Percentiles rank a stretch among this genome's conserved stretches.
phyloP scores from a whole-genome alignment of 805 yeast species.

The Ogataea angusta region DNA sequence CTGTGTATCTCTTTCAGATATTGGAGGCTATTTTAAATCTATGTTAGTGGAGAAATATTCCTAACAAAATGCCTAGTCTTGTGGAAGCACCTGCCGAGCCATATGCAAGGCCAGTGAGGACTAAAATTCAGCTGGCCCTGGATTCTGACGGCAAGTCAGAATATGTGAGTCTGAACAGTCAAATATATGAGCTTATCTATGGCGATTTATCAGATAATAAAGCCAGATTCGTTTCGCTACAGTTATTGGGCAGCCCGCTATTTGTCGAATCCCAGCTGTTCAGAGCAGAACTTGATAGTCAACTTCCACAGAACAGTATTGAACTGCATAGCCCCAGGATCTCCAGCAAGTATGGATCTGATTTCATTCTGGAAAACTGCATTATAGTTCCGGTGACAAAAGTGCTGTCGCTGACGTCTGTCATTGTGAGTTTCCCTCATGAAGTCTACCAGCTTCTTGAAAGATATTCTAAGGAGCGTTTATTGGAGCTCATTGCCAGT shows the following conservation, averaged over 20 bases:
- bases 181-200: conserved; percentile 13
- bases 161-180: conserved; percentile 18
- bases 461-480: conserved; percentile 32
- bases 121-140: conserved; percentile 19
- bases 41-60: conserved; percentile 1
- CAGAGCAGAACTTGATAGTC: conserved; percentile 31
- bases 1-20: conserved; percentile 2
- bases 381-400: conserved; percentile 35
- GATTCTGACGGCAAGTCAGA: conserved; percentile 20
- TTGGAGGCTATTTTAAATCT: conserved; percentile 7
- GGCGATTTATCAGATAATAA: conserved; percentile 7
- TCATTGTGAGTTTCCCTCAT: conserved; percentile 42
- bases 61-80: conserved; percentile 18
- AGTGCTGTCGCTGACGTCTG: conserved; percentile 32
- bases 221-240: conserved; percentile 18
- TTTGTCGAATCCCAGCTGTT: conserved; percentile 32
- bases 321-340: conserved; percentile 38
- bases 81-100: neutral
- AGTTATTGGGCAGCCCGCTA: conserved; percentile 25
- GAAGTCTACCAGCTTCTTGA: conserved; percentile 45
- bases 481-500: conserved; percentile 34
- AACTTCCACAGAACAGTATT: conserved; percentile 31
- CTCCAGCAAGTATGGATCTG: conserved; percentile 33
- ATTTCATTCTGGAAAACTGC: conserved; percentile 42
- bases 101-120: conserved; percentile 10